Evolutionary conservation across 257 asterid species (phyloP), one percentile per base, ranked within the genome.

Genomic region (Salvia hispanica): DNA sequence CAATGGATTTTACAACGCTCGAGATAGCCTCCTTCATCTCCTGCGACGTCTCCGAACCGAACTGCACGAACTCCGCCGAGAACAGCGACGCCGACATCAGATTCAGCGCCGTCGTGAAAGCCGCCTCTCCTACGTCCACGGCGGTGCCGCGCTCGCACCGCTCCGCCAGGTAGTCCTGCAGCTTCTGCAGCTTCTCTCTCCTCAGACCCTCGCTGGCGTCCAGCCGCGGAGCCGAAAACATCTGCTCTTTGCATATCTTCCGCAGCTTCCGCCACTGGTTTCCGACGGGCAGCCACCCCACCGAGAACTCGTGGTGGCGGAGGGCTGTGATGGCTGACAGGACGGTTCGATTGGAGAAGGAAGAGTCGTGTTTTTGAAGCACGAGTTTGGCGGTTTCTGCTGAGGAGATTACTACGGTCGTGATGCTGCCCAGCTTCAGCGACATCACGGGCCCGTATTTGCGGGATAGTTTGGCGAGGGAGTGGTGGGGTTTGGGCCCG

Each of bases 21-120:
- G n/a, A n/a, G n/a, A n/a, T n/a, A n/a, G n/a, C 55, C 3, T 84
- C 88, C 86, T 74, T 79, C 64, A 84, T 72, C 69, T 88, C 91
- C 48, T 79, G 78, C 12, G 76, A 75, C 7, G 90, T 73, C 58
- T 74, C 88, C 18, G 88, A 73, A 8, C 39, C 56, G 9, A 79
- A 78, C 46, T 62, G 72, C 3, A 82, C 85, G 33, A 89, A 67
- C 13, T 86, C 91, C n/a, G 79, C 72, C 5, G 90, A n/a, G n/a
- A n/a, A n/a, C n/a, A n/a, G n/a, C n/a, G n/a, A n/a, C n/a, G n/a
- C n/a, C n/a, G n/a, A 83, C 40, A 86, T 33, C 56, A 82, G 54
- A 70, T 84, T 86, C 75, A 83, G 16, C 62, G 82, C 66, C 39
- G 86, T 83, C 15, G 74, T 79, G 15, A 83, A 83, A 0, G 83